Base-by-base conservation (phyloP, 208 protist genomes). In the Crithidia brevicula region DNA sequence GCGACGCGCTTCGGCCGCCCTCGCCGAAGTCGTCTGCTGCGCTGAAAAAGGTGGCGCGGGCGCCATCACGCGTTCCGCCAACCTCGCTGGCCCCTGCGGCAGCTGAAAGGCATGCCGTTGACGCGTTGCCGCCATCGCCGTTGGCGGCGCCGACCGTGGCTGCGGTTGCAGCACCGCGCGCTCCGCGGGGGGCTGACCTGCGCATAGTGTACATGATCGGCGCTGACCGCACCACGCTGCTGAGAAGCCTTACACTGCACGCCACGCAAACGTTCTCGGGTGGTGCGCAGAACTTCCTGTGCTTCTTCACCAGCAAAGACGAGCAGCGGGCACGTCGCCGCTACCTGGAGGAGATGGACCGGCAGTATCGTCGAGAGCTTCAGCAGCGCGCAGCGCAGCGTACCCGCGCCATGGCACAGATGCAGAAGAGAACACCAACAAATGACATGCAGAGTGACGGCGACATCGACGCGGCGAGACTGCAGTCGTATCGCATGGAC, bases 151-250 rank as follows among this genome's bases (percentile, higher is more conserved):
- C 31, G 16, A 8, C 34, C 18, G 9, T 64, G 5, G n/a, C 20
- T 1, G 31, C 47, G 15, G 11, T 54, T 40, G 34, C 54, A 10
- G 33, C 23, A 22, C 56, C 38, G 16, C 36, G 45, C 5, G 56
- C n/a, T 7, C 72, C 72, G 18, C 59, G 59, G 10, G 27, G 40
- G 16, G 27, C 16, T 13, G 77, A 82, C 43, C 27, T 86, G 51
- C 83, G 86, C 31, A 34, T 85, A 15, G 74, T 73, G 20, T 92
- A 79, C 61, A 58, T 86, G 11, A 62, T 89, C 56, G 86, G 82
- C 5, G 83, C 76, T 9, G 74, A 92, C 64, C 71, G 74, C 56
- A 59, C 67, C 57, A 74, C 83, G 10, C 69, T 92, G 20, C 79
- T 92, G 16, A 79, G 80, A 10, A 67, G 74, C 34, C 58, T 86